Base-by-base conservation (phyloP, 768 basidiomycete genomes). In the Rhodosporidiobolus odoratus region DNA sequence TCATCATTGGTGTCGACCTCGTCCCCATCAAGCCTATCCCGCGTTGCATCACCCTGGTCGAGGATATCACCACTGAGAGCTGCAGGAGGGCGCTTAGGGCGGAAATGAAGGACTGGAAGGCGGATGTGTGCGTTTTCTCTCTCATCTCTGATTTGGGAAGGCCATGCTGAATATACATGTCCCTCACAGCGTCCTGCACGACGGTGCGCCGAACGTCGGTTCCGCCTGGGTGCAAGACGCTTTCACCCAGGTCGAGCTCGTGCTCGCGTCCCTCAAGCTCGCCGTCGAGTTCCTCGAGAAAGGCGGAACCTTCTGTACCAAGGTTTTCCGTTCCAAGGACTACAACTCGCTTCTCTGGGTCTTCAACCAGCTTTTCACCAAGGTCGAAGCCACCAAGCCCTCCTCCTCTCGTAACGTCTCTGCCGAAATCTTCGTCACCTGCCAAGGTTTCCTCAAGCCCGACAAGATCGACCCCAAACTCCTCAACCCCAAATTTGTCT, bases 331-430 rank as follows among this genome's bases (percentile, higher is more conserved):
- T 71, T 95, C 92, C 81, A 90, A 87, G 74, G 96, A 99, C 79
- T 99, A 99, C 82, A 98, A 99, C 82, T 92, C 89, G 78, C 87
- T 99, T 75, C 88, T 98, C 76, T 99, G 96, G 96, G 96, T 98
- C 41, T 98, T 99, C 82, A 89, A 87, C 75, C 96, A 98, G 81
- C 82, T 99, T 58, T 99, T 99, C 79, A 86, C 85, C 56, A 93
- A 89, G 80, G 96, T 99, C 40, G 96, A 99, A 80, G 96, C 96
- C 10, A 99, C 96, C 40, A 99, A 99, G 78, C 96, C 96, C 4
- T 94, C 96, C 15, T 94, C 92, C 45, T 98, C 96, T 32, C 87
- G 93, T 82, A 97, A 95, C 82, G 96, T 99, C 53, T 99, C 96
- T 53, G 96, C 96, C 19, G 96, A 99, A 81, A 99, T 99, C 78